These are phyloP conservation scores for Geranium incanum DNA, from an alignment of 441 rosid genomes.

Conservation along the genomic window DNA sequence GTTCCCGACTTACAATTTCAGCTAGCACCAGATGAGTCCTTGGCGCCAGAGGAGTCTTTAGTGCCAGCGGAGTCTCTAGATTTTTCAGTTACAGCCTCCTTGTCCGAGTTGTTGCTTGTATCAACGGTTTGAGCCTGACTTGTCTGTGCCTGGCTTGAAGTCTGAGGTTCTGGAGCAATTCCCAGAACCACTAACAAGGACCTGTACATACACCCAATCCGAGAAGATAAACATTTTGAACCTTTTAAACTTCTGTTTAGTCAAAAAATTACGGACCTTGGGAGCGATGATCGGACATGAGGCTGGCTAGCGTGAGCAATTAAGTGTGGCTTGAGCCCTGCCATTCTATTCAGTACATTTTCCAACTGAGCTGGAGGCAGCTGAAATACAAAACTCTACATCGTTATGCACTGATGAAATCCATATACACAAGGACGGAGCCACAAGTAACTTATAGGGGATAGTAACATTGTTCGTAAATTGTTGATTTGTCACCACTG, in stretches of 20 bases:
- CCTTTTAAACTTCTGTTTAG: background rate
- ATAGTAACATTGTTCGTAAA: background rate
- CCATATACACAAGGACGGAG: background rate
- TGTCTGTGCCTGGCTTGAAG: constrained; percentile 24
- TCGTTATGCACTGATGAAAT: background rate
- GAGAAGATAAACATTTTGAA: background rate
- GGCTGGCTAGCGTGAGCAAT: constrained; percentile 82
- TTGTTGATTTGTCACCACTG: background rate
- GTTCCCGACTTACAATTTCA: constrained; percentile 19
- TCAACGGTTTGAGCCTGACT: constrained; percentile 43
- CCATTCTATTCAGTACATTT: constrained; percentile 69
- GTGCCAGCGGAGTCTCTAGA: constrained; percentile 52
- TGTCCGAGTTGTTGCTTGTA: constrained; percentile 48
- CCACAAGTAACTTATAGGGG: too few species aligned
- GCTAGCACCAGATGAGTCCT: constrained; percentile 53
- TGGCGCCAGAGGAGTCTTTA: constrained; percentile 17
- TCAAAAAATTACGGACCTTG: constrained; percentile 43
- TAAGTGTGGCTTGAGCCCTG: constrained; percentile 70
- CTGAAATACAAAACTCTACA: constrained; percentile 33
- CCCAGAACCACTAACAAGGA: constrained; percentile 76
- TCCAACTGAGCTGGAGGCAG: constrained; percentile 91
- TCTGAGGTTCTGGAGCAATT: constrained; percentile 56
- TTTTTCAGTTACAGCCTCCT: constrained; percentile 41
- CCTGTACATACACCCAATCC: constrained; percentile 32
- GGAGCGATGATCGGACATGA: constrained; percentile 66